These are phyloP conservation scores for Onygenales sp. DNA, from an alignment of 2,329 filamentous ascomycete genomes.

Conservation along the genomic window DNA sequence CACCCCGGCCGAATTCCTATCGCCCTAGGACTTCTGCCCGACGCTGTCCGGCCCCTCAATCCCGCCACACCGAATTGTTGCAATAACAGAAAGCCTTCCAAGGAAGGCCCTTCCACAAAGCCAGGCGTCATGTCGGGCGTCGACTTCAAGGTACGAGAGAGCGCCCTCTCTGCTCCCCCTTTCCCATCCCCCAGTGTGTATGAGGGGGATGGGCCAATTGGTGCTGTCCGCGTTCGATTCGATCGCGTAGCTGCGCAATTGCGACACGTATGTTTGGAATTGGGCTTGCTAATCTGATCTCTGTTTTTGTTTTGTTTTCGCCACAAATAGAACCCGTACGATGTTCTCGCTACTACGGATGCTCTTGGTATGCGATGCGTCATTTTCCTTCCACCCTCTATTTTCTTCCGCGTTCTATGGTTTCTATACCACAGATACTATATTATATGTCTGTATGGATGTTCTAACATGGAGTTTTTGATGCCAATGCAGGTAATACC, in stretches of 20 bases:
- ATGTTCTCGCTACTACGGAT: slow-evolving; percentile 54
- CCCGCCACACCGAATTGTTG: slow-evolving; percentile 31
- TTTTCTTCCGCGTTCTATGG: slow-evolving; percentile 5
- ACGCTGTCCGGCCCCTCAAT: slow-evolving; percentile 8
- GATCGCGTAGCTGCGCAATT: neutral
- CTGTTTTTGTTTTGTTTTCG: slow-evolving; percentile 23
- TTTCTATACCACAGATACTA: too few species aligned
- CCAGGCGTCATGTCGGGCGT: slow-evolving; percentile 44
- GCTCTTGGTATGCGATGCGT: slow-evolving; percentile 51
- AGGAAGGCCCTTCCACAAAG: slow-evolving; percentile 38
- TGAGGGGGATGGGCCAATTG: neutral
- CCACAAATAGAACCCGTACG: slow-evolving; percentile 74
- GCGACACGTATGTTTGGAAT: neutral
- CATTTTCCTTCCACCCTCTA: slow-evolving; percentile 17
- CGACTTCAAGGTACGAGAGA: slow-evolving; percentile 41
- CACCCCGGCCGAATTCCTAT: slow-evolving; percentile 5
- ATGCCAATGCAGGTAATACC: slow-evolving; percentile 50
- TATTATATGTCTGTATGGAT: neutral
- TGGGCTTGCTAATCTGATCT: neutral
- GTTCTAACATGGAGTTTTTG: slow-evolving; percentile 16
- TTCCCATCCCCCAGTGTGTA: slow-evolving; percentile 9
- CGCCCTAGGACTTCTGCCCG: slow-evolving; percentile 26
- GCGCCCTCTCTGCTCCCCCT: neutral
- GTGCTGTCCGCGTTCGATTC: neutral
- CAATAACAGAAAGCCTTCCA: slow-evolving; percentile 41